Conservation (phyloP, 139 green algal genomes). For the Mychonastes homosphaera region DNA sequence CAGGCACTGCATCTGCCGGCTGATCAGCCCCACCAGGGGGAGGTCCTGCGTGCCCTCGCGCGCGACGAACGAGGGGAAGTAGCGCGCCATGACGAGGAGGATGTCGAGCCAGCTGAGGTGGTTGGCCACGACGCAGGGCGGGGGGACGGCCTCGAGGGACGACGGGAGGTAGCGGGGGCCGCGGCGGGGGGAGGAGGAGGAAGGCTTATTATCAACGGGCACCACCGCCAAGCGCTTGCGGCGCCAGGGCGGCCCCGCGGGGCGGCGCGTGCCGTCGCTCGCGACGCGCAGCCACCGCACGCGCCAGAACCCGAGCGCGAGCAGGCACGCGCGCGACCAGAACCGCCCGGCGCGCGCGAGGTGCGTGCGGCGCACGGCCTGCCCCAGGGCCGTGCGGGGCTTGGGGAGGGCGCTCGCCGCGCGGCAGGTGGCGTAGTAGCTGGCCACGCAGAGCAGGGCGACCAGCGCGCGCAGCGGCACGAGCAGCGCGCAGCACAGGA, state of each 20-base stretch:
- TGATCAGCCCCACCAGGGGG: conserved; percentile 68
- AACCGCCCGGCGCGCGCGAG: conserved; percentile 33
- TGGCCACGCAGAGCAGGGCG: conserved; percentile 24
- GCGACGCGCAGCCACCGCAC: conserved; percentile 39
- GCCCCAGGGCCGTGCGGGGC: conserved; percentile 16
- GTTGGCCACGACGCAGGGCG: conserved; percentile 58
- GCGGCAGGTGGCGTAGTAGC: conserved; percentile 31
- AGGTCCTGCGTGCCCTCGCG: conserved; percentile 36
- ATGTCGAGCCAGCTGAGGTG: conserved; percentile 78
- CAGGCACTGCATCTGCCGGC: conserved; percentile 66
- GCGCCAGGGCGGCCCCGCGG: background rate
- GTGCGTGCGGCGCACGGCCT: background rate
- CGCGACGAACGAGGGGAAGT: conserved; percentile 74
- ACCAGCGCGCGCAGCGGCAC: conserved; percentile 33
- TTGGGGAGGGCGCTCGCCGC: conserved; percentile 4
- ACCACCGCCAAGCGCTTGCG: background rate
- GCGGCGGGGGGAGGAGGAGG: too few species aligned
- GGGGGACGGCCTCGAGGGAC: background rate
- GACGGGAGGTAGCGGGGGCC: background rate
- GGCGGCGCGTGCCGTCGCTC: background rate
- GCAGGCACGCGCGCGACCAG: conserved; percentile 45
- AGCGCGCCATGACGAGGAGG: conserved; percentile 64
- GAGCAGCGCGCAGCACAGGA: conserved; percentile 29
- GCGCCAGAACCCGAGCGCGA: conserved; percentile 56
- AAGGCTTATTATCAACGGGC: background rate